Conservation (phyloP, 495 filamentous ascomycete genomes). For the Cenococcum geophilum region DNA sequence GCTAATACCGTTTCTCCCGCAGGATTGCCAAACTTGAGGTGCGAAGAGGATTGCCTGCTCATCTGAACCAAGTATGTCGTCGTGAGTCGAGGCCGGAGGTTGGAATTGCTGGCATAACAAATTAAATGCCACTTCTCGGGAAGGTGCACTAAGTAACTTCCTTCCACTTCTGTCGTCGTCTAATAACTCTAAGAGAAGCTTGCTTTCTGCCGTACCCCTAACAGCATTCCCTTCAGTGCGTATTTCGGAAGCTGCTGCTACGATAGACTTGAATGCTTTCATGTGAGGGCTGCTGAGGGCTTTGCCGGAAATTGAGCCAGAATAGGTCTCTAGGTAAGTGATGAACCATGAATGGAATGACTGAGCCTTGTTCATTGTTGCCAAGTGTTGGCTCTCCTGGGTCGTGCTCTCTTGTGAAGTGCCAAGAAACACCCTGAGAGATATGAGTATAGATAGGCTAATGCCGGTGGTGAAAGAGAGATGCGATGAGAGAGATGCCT, state of each 20-base stretch:
- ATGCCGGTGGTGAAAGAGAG: conserved; percentile 76
- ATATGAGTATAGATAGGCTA: conserved; percentile 66
- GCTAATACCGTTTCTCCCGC: conserved; percentile 54
- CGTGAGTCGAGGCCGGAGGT: conserved; percentile 46
- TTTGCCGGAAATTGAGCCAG: neutral
- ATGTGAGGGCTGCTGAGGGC: conserved; percentile 1
- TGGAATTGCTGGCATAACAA: conserved; percentile 70
- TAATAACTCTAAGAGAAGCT: conserved; percentile 66
- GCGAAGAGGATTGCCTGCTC: conserved; percentile 53
- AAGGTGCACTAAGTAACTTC: conserved; percentile 60
- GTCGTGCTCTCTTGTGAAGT: conserved; percentile 62
- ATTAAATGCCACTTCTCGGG: conserved; percentile 62
- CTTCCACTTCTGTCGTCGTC: conserved; percentile 57
- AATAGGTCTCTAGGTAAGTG: conserved; percentile 52
- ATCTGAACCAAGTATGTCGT: conserved; percentile 60
- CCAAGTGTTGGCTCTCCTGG: conserved; percentile 66
- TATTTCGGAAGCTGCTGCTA: conserved; percentile 55
- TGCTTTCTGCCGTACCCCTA: conserved; percentile 59
- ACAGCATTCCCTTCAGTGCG: conserved; percentile 53
- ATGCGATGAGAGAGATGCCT: conserved; percentile 50
- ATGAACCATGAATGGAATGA: conserved; percentile 67
- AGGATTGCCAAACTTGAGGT: conserved; percentile 66
- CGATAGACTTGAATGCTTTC: conserved; percentile 56
- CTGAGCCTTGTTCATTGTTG: conserved; percentile 60
- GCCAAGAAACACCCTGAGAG: conserved; percentile 64